Conservation (phyloP, 106 monocot genomes). For the Amphibolis antarctica region DNA sequence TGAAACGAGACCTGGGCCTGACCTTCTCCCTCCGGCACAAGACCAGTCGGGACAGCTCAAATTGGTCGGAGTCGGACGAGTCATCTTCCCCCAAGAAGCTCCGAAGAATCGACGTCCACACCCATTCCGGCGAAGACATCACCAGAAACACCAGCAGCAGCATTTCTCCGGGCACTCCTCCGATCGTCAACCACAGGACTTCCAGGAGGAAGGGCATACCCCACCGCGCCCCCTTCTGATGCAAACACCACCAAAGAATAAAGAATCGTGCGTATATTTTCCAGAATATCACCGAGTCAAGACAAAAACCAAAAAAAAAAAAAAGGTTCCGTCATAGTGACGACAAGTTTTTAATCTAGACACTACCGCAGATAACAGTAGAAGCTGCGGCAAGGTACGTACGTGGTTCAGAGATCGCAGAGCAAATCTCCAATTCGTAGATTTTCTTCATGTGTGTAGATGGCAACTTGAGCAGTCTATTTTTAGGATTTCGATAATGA, state of each 20-base stretch:
- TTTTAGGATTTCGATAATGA: too few species aligned
- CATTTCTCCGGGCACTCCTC: constrained; percentile 75
- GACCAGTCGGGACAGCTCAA: constrained; percentile 14
- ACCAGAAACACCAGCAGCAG: constrained; percentile 8
- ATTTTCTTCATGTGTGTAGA: too few species aligned
- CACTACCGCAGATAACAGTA: too few species aligned
- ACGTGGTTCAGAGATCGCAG: too few species aligned
- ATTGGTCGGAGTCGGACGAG: constrained; percentile 41
- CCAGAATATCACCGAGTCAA: too few species aligned
- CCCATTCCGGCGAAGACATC: constrained; percentile 16
- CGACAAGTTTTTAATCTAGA: too few species aligned
- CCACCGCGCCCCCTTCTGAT: constrained; percentile 54
- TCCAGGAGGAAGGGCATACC: constrained; percentile 87
- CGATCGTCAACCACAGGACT: constrained; percentile 52
- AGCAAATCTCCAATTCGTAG: too few species aligned
- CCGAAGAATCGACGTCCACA: constrained; percentile 1
- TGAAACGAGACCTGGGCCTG: constrained; percentile 58
- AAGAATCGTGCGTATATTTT: too few species aligned
- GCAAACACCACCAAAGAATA: not conserved
- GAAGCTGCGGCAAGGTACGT: too few species aligned
- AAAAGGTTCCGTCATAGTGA: too few species aligned
- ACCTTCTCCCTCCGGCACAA: constrained; percentile 37
- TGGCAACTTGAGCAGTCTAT: too few species aligned
- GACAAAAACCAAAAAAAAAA: too few species aligned
- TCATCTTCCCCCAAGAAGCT: constrained; percentile 35